Base-by-base conservation (phyloP, 176 grass and related monocot species). In the Aegilops longissima region DNA sequence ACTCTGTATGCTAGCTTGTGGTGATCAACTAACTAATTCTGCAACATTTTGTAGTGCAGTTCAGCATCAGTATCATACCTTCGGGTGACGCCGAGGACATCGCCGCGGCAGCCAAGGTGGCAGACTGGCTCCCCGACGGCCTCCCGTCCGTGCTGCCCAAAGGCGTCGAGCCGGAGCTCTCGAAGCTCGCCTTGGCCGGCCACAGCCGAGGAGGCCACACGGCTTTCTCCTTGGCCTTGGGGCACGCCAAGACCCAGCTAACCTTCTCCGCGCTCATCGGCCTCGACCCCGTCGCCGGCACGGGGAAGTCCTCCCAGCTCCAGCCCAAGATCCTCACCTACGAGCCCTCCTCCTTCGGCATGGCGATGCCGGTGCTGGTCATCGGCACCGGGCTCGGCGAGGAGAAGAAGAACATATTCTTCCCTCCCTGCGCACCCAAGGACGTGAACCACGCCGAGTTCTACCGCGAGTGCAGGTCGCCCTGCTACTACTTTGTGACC, bases 121-220 rank as follows among this genome's bases (percentile, higher is more conserved):
- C 73, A 4, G 90, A 85, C 12, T 92, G 90, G 93, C 90, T 94
- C 35, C 5, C 70, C 0, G 33, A 63, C 12, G 89, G 92, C 5
- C 79, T 94, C 30, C 82, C 49, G 13, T 39, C 80, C 5, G 40
- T 79, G 4, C 90, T 94, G 34, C 87, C 77, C 29, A 14, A 39
- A n/a, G 90, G 70, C 8, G 77, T 94, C 8, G 54, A 77, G 16
- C 34, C 93, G 3, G 47, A 92, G 12, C 88, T 94, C 2, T 34
- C 66, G 12, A 94, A 87, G 78, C 58, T 94, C 18, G 76, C 83
- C 4, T 31, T 94, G 74, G 74, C 90, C 1, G 87, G 90, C 7
- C 93, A 94, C 16, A 94, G 90, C 88, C 77, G 89, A 44, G 92
- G 93, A 8, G 93, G 87, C 39, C 90, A 92, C 61, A 83, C 90